Evolutionary conservation across 2,329 filamentous ascomycete genomes (phyloP), one percentile per base, ranked within the genome.

Genomic region (Metarhizium rileyi): DNA sequence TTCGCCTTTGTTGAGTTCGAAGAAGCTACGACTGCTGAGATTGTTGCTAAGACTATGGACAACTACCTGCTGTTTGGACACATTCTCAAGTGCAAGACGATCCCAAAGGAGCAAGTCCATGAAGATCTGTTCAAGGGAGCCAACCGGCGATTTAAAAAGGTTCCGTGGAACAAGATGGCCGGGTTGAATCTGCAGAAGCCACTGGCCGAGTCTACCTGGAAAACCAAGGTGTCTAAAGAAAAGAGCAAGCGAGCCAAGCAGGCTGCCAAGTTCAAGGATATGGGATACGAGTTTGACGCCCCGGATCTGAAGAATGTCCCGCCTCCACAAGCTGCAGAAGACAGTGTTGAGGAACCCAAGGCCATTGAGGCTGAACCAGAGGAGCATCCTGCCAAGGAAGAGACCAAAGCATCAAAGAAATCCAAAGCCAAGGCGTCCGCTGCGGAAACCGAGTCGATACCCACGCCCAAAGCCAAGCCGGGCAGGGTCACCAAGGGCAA

Each of bases 51-150:
- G 71, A 95, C 93, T 22, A 98, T 98, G 93, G 82, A 96, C 75
- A 94, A 90, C 70, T 98, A 98, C 69, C 81, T 97, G 36, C 78
- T 98, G 63, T 97, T 95, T 66, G 88, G 89, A 5, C 91, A 96
- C 66, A 86, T 97, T 54, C 75, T 98, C 58, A 91, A 94, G 69
- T 91, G 90, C 69, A 87, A 88, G 64, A 73, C 83, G 23, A 78
- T 96, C 4, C 81, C 87, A 4, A 72, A 81, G 50, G 87, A 87
- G 53, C 83, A 90, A 63, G 73, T 95, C 41, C 88, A 94, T 64
- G 77, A 83, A 23, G 77, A 88, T 53, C 73, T 96, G 48, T 97
- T 90, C 81, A 90, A 93, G 71, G 90, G 90, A 35, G 88, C 90
- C 61, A 91, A 94, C 68, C 83, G 81, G 61, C 85, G 90, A 50